Base-by-base conservation (phyloP, 305 asterid species). In the Withania somnifera region DNA sequence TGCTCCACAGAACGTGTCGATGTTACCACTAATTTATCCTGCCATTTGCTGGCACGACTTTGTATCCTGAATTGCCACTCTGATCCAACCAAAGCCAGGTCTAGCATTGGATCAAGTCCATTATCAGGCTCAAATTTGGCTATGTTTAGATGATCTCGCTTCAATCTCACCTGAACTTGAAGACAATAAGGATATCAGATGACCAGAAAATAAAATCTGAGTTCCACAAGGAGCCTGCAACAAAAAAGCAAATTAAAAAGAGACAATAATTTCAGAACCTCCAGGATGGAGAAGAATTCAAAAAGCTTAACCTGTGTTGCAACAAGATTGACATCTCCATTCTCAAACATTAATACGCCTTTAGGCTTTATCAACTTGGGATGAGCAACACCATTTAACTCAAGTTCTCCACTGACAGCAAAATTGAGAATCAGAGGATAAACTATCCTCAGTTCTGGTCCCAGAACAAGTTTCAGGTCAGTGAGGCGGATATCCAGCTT, bases 41-140 rank as follows among this genome's bases (percentile, higher is more conserved):
- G 99, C 99, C 99, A 97, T 84, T 93, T 94, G 92, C 98, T 97
- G 54, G 99, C 97, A 83, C 94, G 94, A 86, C 99, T 90, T 89
- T 94, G 99, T 84, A 97, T 93, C 87, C 99, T 90, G 84, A 97
- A 97, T 83, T 97, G 99, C 99, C 99, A 97, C 88, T 94, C 99
- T 67, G 99, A 97, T 78, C 99, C 99, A 57, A 93, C 99, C 78
- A 97, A 86, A 83, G 98, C 97, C 86, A 97, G 88, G 87, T 97
- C 99, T 81, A 97, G 88, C 84, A 89, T 88, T 36, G 99, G 99
- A 84, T 97, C 99, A 34, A 97, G 97, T 86, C 99, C 99, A 83
- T 91, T 89, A 67, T 97, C 99, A 77, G 99, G 97, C 91, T 97
- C 99, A 83, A 97, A 94, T 85, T 97, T 97, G 38, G 99, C 99